Evolutionary conservation across 768 basidiomycete species (phyloP).

Genomic region (Asterophora parasitica): DNA sequence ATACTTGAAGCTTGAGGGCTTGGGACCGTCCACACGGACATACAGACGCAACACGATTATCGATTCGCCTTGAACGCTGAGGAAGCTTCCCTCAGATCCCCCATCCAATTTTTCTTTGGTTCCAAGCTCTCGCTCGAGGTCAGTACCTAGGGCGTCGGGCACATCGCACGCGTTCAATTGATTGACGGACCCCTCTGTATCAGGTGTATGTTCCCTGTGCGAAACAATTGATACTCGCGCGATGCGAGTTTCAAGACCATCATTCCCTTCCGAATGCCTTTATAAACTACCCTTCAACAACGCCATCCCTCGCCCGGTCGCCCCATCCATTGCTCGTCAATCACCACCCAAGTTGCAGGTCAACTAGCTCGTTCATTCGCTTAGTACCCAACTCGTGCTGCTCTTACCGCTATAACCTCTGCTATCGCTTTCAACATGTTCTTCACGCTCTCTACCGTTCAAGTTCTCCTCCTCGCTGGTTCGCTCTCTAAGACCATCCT

Average conservation of each 20-base stretch:
- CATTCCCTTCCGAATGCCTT: background rate
- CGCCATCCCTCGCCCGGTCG: constrained; percentile 5
- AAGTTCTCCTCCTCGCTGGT: constrained; percentile 2
- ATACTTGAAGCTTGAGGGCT: too few species aligned
- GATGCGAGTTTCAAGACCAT: background rate
- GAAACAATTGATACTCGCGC: background rate
- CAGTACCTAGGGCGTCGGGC: too few species aligned
- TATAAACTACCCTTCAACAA: background rate
- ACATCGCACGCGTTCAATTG: too few species aligned
- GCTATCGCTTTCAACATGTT: background rate
- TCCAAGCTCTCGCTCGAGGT: too few species aligned
- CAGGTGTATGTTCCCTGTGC: too few species aligned
- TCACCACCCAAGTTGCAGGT: constrained; percentile 14
- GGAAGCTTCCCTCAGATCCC: too few species aligned
- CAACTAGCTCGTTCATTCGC: constrained; percentile 12
- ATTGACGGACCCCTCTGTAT: background rate
- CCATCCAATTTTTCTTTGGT: too few species aligned
- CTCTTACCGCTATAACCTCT: background rate
- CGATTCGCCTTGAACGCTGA: too few species aligned
- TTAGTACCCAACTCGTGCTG: background rate
- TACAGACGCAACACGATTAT: too few species aligned
- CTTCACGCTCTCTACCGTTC: background rate
- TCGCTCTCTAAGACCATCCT: background rate
- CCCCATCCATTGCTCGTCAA: constrained; percentile 14
- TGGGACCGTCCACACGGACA: too few species aligned